Conservation (phyloP, 1,284 basidiomycete species). For the Puccinia horiana region DNA sequence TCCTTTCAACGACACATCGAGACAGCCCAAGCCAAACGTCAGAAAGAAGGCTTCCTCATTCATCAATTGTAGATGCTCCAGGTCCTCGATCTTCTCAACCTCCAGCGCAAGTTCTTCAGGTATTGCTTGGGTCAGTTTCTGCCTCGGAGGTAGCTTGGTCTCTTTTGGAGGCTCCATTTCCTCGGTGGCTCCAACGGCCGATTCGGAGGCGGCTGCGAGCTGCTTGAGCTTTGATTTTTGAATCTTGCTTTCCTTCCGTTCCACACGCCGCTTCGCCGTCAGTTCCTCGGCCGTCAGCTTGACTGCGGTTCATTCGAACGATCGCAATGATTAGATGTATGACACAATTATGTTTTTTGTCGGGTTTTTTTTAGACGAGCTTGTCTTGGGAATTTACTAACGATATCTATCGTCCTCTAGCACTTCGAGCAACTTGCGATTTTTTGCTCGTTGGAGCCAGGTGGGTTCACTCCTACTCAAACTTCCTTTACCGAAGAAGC, state of each 20-base stretch:
- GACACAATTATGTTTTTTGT: neutral
- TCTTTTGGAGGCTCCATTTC: conserved; percentile 17
- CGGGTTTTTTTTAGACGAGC: neutral
- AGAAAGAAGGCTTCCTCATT: conserved; percentile 91
- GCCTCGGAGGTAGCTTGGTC: conserved; percentile 35
- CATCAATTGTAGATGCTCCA: conserved; percentile 90
- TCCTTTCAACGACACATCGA: conserved; percentile 26
- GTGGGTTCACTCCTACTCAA: conserved; percentile 90
- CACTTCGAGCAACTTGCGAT: conserved; percentile 66
- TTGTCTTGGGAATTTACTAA: conserved; percentile 53
- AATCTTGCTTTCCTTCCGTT: conserved; percentile 84
- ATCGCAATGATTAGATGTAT: neutral
- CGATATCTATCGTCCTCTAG: conserved; percentile 55
- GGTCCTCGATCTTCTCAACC: conserved; percentile 64
- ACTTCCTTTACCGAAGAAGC: conserved; percentile 96
- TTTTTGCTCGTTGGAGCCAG: conserved; percentile 69
- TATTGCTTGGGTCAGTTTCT: conserved; percentile 6
- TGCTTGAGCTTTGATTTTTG: conserved; percentile 65
- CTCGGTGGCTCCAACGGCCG: neutral
- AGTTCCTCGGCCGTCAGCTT: conserved; percentile 81
- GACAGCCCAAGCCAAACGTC: conserved; percentile 66
- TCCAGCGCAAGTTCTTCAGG: conserved; percentile 52
- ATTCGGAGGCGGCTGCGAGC: conserved; percentile 60
- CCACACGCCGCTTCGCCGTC: conserved; percentile 76
- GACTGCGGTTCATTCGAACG: conserved; percentile 54